A percentile compares a stretch with the other conserved stretches of the same genome.
phyloP scores from a whole-genome alignment of 2,329 filamentous ascomycete species.

The Phialemonium atrogriseum region DNA sequence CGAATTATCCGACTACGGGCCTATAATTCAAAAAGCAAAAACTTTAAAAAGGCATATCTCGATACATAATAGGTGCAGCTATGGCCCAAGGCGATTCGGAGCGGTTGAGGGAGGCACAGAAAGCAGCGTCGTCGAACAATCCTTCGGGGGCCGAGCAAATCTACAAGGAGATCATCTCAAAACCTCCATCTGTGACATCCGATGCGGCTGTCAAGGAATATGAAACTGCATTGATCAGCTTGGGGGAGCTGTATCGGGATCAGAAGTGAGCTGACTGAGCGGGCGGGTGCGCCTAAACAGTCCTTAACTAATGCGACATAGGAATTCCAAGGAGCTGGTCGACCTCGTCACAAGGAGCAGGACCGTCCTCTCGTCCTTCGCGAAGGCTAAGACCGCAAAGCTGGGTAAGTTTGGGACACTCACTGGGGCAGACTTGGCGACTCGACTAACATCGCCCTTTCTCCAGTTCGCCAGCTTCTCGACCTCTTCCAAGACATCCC shows the following conservation, averaged over 20 bases:
- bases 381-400: slow-evolving; percentile 98
- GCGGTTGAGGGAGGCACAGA: slow-evolving; percentile 81
- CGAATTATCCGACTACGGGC: too few species aligned
- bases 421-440: not conserved
- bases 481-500: slow-evolving; percentile 93
- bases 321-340: slow-evolving; percentile 76
- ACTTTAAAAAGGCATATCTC: too few species aligned
- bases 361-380: slow-evolving; percentile 87
- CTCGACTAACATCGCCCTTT: slow-evolving; percentile 5
- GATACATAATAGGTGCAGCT: too few species aligned
- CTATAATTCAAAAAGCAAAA: too few species aligned
- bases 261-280: slow-evolving; percentile 53
- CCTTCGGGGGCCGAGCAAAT: slow-evolving; percentile 76
- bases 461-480: slow-evolving; percentile 86
- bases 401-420: slow-evolving; percentile 58
- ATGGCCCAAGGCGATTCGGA: slow-evolving; percentile 53
- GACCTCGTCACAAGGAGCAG: slow-evolving; percentile 85
- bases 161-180: slow-evolving; percentile 84
- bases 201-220: slow-evolving; percentile 88
- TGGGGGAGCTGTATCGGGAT: slow-evolving; percentile 90
- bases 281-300: not conserved
- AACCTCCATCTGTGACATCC: slow-evolving; percentile 70
- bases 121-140: slow-evolving; percentile 70
- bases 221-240: slow-evolving; percentile 75
- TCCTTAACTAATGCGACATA: slow-evolving; percentile 23